phyloP scores from a whole-genome alignment of 2,329 filamentous ascomycete genomes.

The Claviceps lovelessii region DNA sequence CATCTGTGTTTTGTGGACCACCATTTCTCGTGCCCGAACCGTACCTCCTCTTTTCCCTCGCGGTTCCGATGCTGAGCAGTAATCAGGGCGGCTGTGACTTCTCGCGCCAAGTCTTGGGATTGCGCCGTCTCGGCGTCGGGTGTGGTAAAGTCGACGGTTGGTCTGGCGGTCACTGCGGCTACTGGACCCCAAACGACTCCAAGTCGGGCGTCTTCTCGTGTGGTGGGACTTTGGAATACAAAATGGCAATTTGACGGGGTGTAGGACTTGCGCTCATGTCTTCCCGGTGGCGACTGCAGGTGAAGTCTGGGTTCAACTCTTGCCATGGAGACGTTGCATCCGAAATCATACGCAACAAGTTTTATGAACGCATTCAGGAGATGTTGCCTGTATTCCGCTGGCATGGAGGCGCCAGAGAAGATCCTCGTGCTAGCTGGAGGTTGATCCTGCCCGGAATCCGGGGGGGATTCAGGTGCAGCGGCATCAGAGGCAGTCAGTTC shows the following conservation, averaged over 20 bases:
- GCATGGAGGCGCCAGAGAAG: constrained; percentile 39
- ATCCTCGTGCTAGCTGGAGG: constrained; percentile 23
- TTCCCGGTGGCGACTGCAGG: constrained; percentile 26
- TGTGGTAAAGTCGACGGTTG: constrained; percentile 34
- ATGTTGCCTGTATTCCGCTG: constrained; percentile 40
- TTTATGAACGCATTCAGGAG: constrained; percentile 48
- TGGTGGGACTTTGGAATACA: constrained; percentile 43
- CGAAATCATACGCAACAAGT: constrained; percentile 51
- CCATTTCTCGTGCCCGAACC: constrained; percentile 45
- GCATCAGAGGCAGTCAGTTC: constrained; percentile 14
- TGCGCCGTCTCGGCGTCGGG: constrained; percentile 39
- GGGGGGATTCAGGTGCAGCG: not conserved
- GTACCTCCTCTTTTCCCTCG: constrained; percentile 39
- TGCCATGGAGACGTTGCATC: constrained; percentile 43
- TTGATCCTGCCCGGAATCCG: constrained; percentile 6
- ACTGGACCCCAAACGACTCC: constrained; percentile 49
- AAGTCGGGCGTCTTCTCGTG: constrained; percentile 44
- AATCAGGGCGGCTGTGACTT: constrained; percentile 44
- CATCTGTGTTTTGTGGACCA: constrained; percentile 47
- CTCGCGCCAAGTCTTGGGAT: constrained; percentile 45
- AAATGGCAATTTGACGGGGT: constrained; percentile 46
- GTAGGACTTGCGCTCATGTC: constrained; percentile 32
- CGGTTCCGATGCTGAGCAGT: constrained; percentile 50
- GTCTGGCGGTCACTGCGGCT: constrained; percentile 44
- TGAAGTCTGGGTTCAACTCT: constrained; percentile 46